These are phyloP conservation scores for Kregervanrija fluxuum DNA, from an alignment of 805 yeast species.

Conservation along the genomic window DNA sequence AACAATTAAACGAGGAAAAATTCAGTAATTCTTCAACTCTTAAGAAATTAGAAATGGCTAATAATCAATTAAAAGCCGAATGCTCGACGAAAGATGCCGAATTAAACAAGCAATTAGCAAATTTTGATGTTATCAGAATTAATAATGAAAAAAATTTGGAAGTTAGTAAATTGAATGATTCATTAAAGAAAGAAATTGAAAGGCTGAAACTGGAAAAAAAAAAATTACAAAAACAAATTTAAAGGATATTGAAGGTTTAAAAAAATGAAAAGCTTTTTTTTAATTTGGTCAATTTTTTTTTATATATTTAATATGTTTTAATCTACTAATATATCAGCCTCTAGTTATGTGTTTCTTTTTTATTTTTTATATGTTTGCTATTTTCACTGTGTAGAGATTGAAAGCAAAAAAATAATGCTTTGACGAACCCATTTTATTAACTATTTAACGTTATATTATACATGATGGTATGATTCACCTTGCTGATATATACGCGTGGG, in stretches of 20 bases:
- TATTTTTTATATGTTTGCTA: no score
- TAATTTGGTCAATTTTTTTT: background rate
- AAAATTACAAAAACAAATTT: background rate
- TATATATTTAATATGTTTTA: background rate
- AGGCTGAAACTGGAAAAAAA: slow-evolving; percentile 16
- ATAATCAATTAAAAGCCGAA: slow-evolving; percentile 13
- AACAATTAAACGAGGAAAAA: slow-evolving; percentile 28
- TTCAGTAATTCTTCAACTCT: slow-evolving; percentile 21
- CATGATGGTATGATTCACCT: no score
- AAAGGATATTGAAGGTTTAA: no score
- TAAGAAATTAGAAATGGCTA: slow-evolving; percentile 13
- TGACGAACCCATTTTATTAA: no score
- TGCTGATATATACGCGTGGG: no score
- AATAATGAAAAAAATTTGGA: slow-evolving; percentile 27
- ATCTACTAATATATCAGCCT: background rate
- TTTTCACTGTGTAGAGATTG: no score
- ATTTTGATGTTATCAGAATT: slow-evolving; percentile 26
- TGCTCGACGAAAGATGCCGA: slow-evolving; percentile 10
- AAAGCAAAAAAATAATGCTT: no score
- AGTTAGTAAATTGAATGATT: slow-evolving; percentile 22
- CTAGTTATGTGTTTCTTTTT: no score
- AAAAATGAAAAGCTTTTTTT: no score
- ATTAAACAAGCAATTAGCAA: slow-evolving; percentile 19
- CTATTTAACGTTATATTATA: no score
- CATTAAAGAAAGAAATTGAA: slow-evolving; percentile 20